phyloP scores from a whole-genome alignment of 106 monocot genomes.

The Cymbidium sinense region DNA sequence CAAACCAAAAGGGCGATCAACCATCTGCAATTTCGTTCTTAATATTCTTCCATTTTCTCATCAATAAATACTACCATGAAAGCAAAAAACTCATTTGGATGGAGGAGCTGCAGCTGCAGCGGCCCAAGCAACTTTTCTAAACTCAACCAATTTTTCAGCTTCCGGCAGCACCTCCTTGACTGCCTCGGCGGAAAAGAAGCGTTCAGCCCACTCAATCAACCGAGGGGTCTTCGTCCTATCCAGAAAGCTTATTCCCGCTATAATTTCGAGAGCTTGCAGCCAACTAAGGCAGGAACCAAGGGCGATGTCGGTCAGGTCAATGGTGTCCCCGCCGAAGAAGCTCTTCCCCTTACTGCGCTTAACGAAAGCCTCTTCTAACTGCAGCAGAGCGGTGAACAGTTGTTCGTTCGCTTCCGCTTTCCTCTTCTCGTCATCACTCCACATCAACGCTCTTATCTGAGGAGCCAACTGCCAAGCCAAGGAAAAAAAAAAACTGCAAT shows the following conservation, averaged over 20 bases:
- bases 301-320: constrained; percentile 39
- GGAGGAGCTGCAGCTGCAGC: background rate
- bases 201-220: constrained; percentile 29
- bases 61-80: no score
- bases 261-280: constrained; percentile 16
- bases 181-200: constrained; percentile 17
- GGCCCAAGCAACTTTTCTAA: background rate
- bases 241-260: constrained; percentile 12
- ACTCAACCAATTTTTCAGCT: constrained; percentile 22
- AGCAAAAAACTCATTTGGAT: no score
- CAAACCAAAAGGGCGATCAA: no score
- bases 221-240: constrained; percentile 22
- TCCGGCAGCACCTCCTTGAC: constrained; percentile 33
- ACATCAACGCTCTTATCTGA: background rate
- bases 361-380: constrained; percentile 32
- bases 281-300: constrained; percentile 28
- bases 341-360: constrained; percentile 28
- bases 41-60: no score
- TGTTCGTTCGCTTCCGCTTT: constrained; percentile 4
- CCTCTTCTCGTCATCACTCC: constrained; percentile 6
- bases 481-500: no score
- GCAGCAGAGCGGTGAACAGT: constrained; percentile 7
- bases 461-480: background rate
- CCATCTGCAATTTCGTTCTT: no score
- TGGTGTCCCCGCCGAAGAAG: constrained; percentile 40